Base-by-base conservation (phyloP, 768 basidiomycete species). In the Gelatoporia subvermispora region DNA sequence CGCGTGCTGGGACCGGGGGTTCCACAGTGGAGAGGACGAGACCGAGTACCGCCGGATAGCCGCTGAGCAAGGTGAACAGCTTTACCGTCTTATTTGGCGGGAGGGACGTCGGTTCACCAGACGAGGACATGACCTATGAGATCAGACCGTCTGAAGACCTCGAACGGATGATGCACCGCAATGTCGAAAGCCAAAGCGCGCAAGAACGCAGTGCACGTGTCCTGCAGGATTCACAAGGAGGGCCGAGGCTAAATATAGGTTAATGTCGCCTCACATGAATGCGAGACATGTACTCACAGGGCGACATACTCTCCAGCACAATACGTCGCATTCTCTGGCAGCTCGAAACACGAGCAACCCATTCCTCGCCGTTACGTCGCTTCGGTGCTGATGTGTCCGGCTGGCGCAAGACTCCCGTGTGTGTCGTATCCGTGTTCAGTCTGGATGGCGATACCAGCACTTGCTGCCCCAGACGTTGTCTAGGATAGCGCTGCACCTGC, bases 31-130 rank as follows among this genome's bases (percentile, higher is more conserved):
- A 1, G 74, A 76, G 1, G 73, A 75, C 3, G 76, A 76, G 54
- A 76, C 76, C n/a, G 73, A 76, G 61, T 78, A 76, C 56, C 77
- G 74, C 8, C 75, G 62, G 41, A 75, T 74, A 77, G 5, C 72
- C 74, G 21, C 65, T 62, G 4, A 77, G 58, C 5, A 77, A 50
- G n/a, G 66, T 60, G 11, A 53, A 58, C 3, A 74, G 54, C 40
- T 50, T 61, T 45, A 76, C 66, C 1, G 71, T 67, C 41, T 57
- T 65, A 20, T 65, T 64, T 3, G 66, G 59, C 0, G 75, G 75
- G 2, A 76, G 64, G n/a, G 72, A 65, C 0, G 70, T 72, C 0
- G 72, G 68, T 0, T 61, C 65, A 10, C 51, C 50, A 0, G 72
- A 62, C 3, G 65, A 61, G 22, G 74, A 47, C 18, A 64, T 58